Percentiles rank a stretch among this genome's conserved stretches.
Evolutionary conservation across 208 protist genomes (phyloP).

Genomic region (Crithidia thermophila): DNA sequence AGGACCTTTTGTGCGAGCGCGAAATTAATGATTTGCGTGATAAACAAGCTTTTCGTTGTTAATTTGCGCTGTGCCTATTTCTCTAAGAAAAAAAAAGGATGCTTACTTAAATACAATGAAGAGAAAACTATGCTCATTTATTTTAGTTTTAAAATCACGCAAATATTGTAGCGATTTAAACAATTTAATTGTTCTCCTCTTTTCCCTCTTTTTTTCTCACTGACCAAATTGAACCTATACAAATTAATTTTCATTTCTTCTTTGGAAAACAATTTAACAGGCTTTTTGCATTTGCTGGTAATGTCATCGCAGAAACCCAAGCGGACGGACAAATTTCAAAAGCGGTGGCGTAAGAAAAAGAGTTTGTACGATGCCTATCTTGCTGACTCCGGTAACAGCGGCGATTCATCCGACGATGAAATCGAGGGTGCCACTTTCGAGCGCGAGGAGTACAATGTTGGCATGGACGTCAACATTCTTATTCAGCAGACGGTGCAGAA

Average conservation of each 20-base stretch:
- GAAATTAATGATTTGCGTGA: too few species aligned
- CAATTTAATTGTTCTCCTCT: neutral
- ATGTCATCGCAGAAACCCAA: constrained; percentile 20
- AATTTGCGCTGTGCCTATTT: too few species aligned
- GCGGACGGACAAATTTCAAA: constrained; percentile 6
- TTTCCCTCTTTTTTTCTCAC: neutral
- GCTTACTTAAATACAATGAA: neutral
- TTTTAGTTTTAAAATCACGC: constrained; percentile 5
- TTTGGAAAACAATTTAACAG: neutral
- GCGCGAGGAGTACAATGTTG: constrained; percentile 58
- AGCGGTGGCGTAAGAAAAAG: constrained; percentile 28
- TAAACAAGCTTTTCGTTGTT: too few species aligned
- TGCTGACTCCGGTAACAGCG: constrained; percentile 71
- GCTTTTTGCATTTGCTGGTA: neutral
- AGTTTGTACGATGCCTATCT: constrained; percentile 73
- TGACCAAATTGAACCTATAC: too few species aligned
- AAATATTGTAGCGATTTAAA: neutral
- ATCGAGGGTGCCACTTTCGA: constrained; percentile 41
- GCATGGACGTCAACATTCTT: constrained; percentile 83
- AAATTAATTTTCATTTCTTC: constrained; percentile 9
- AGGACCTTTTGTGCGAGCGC: too few species aligned
- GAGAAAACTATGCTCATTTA: neutral
- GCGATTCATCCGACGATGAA: constrained; percentile 20
- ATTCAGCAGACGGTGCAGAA: constrained; percentile 83
- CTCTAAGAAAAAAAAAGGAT: too few species aligned